These are phyloP conservation scores for Geoglossum glabrum DNA, from an alignment of 495 filamentous ascomycete species.

Conservation along the genomic window DNA sequence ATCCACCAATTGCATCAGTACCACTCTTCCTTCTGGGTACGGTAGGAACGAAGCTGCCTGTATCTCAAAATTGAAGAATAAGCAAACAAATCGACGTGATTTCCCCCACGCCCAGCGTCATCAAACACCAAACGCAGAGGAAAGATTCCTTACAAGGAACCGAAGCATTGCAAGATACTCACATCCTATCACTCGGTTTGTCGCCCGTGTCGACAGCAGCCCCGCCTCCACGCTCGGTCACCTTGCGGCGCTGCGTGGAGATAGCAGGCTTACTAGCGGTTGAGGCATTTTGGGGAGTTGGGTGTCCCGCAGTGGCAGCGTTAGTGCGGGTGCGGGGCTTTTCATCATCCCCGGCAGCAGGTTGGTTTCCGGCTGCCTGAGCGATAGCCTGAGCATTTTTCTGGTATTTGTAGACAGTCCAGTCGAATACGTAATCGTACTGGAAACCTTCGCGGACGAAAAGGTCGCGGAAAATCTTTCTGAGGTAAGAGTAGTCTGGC, in stretches of 20 bases:
- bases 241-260: conserved; percentile 66
- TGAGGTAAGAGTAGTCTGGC: conserved; percentile 98
- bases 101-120: conserved; percentile 57
- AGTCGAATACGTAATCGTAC: conserved; percentile 99
- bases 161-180: conserved; percentile 56
- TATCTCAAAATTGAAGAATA: conserved; percentile 52
- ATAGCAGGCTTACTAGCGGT: conserved; percentile 50
- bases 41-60: conserved; percentile 86
- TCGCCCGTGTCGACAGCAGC: conserved; percentile 42
- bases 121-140: conserved; percentile 67
- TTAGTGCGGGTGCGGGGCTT: conserved; percentile 43
- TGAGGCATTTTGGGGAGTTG: conserved; percentile 31
- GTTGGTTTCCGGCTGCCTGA: conserved; percentile 45
- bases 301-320: conserved; percentile 35
- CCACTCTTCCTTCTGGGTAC: conserved; percentile 44
- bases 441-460: conserved; percentile 99
- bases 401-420: conserved; percentile 99
- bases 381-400: conserved; percentile 91
- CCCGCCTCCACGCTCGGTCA: conserved; percentile 42
- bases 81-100: background rate
- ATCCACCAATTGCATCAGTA: conserved; percentile 28
- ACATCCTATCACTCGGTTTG: conserved; percentile 93
- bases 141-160: conserved; percentile 88
- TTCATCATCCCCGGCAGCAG: conserved; percentile 57
- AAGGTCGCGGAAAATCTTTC: conserved; percentile 99